Conservation (phyloP, 2,329 filamentous ascomycete species). For the Penicillium sp. region DNA sequence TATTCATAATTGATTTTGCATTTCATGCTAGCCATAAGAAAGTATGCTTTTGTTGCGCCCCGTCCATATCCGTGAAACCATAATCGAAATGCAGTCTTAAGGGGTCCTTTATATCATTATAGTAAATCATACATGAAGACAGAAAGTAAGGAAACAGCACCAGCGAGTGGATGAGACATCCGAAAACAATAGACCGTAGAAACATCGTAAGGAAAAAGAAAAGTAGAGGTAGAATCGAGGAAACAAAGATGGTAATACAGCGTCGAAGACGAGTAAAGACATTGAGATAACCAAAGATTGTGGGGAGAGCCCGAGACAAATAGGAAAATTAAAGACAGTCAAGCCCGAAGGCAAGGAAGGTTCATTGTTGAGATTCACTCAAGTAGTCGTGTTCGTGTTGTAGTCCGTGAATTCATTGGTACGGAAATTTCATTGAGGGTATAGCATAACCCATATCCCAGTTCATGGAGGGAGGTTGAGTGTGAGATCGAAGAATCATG, state of each 20-base stretch:
- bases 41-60: background rate
- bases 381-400: background rate
- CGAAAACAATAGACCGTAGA: background rate
- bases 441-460: background rate
- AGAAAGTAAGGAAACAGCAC: background rate
- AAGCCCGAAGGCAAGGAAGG: background rate
- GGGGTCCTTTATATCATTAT: slow-evolving; percentile 6
- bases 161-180: background rate
- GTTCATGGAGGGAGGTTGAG: background rate
- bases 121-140: background rate
- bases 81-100: background rate
- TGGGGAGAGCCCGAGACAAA: background rate
- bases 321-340: slow-evolving; percentile 4
- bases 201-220: background rate
- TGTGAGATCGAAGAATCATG: background rate
- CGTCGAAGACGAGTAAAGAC: background rate
- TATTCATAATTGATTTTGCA: background rate
- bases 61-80: background rate
- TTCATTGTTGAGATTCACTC: background rate
- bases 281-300: background rate
- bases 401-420: slow-evolving; percentile 5
- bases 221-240: background rate
- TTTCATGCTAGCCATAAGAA: background rate
- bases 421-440: background rate
- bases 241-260: slow-evolving; percentile 4